These are phyloP conservation scores for Pelagophyceae sp. DNA, from an alignment of 352 stramenopile genomes.

Conservation along the genomic window DNA sequence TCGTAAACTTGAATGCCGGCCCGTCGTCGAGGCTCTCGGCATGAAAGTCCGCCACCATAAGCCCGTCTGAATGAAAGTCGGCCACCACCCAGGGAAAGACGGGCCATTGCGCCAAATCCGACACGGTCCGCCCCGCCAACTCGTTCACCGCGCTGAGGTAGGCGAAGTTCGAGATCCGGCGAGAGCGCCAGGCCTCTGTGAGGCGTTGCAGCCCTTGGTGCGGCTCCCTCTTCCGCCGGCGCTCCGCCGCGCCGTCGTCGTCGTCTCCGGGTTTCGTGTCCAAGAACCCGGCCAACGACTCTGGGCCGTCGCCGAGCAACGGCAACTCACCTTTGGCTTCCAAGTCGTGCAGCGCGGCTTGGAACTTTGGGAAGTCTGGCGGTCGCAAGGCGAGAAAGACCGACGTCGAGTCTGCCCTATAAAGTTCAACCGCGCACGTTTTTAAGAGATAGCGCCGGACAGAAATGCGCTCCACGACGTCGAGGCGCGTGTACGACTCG, in stretches of 20 bases:
- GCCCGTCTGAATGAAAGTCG: constrained; percentile 71
- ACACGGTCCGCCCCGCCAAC: constrained; percentile 86
- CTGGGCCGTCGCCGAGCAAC: not conserved
- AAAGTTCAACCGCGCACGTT: not conserved
- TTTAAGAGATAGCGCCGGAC: not conserved
- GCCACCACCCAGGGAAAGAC: constrained; percentile 89
- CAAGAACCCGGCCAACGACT: not conserved
- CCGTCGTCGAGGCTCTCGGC: no score
- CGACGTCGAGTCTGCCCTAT: not conserved
- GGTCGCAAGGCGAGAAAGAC: not conserved
- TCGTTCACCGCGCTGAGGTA: constrained; percentile 97
- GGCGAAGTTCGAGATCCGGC: constrained; percentile 91
- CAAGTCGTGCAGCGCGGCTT: not conserved
- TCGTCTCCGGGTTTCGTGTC: no score
- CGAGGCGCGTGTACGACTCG: no score
- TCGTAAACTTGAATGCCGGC: no score
- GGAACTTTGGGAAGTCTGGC: not conserved
- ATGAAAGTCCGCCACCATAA: no score
- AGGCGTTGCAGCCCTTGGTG: constrained; percentile 1
- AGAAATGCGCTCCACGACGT: not conserved
- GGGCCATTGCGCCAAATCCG: constrained; percentile 77
- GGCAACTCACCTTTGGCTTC: not conserved
- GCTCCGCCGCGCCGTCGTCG: not conserved
- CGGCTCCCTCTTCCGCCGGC: not conserved
- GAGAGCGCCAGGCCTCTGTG: constrained; percentile 62